These are phyloP conservation scores for Boletales sp. DNA, from an alignment of 768 basidiomycete genomes.

Conservation along the genomic window DNA sequence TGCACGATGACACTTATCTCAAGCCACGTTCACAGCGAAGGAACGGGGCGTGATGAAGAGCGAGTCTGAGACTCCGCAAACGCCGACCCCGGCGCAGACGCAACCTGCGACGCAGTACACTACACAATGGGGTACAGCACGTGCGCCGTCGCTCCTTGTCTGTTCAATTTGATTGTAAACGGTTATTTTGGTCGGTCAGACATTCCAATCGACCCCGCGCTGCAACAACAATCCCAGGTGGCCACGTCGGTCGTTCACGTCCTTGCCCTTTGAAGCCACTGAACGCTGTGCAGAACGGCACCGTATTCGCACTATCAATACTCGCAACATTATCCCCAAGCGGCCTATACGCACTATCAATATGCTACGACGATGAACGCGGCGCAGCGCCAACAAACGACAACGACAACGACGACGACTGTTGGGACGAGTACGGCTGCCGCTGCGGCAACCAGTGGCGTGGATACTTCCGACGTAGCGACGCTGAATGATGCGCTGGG, in stretches of 20 bases:
- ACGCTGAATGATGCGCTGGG: constrained; percentile 82
- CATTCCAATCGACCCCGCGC: constrained; percentile 65
- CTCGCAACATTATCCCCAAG: constrained; percentile 36
- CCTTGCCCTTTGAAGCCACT: not conserved
- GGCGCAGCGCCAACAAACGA: constrained; percentile 29
- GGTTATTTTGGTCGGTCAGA: constrained; percentile 32
- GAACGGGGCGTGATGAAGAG: constrained; percentile 35
- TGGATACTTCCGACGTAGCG: constrained; percentile 70
- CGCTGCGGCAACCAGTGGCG: constrained; percentile 27
- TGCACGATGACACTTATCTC: not conserved
- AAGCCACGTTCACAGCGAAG: too few relatives aligned
- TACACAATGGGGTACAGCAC: constrained; percentile 38
- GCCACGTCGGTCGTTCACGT: constrained; percentile 35
- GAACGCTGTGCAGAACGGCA: constrained; percentile 34
- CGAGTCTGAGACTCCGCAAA: constrained; percentile 36
- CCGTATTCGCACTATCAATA: constrained; percentile 48
- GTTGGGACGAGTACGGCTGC: constrained; percentile 19
- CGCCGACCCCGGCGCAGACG: constrained; percentile 31
- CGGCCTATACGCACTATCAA: constrained; percentile 44
- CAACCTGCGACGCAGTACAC: constrained; percentile 30
- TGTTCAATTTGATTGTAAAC: not conserved
- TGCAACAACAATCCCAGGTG: constrained; percentile 55
- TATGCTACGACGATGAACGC: constrained; percentile 28
- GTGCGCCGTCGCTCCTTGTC: constrained; percentile 24
- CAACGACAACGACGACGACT: constrained; percentile 12